These are phyloP conservation scores for Moringa oleifera DNA, from an alignment of 345 rosid species.

Conservation along the genomic window DNA sequence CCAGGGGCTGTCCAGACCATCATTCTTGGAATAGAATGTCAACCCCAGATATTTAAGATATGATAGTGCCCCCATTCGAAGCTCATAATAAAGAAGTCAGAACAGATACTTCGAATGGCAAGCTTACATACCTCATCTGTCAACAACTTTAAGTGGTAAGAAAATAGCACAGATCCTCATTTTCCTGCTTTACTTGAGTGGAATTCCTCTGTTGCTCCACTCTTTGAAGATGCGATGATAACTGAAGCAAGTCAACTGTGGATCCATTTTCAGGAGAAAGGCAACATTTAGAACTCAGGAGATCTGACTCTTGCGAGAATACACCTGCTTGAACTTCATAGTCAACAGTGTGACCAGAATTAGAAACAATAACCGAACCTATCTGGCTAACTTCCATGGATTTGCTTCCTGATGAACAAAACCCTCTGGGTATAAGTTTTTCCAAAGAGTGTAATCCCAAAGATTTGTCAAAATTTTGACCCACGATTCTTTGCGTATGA, in stretches of 20 bases:
- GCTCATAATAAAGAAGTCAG: neutral
- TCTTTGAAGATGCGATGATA: slow-evolving; percentile 69
- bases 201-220: slow-evolving; percentile 67
- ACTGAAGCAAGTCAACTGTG: slow-evolving; percentile 60
- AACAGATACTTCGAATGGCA: neutral
- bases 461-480: slow-evolving; percentile 24
- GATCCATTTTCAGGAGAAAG: slow-evolving; percentile 32
- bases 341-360: slow-evolving; percentile 20
- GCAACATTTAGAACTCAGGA: slow-evolving; percentile 22
- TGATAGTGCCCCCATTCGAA: neutral
- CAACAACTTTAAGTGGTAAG: slow-evolving; percentile 20
- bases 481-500: slow-evolving; percentile 15
- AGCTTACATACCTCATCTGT: neutral
- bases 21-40: neutral
- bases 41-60: too few species aligned
- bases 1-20: neutral
- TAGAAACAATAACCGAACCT: slow-evolving; percentile 23
- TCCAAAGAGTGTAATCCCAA: slow-evolving; percentile 17
- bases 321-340: slow-evolving; percentile 22
- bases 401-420: slow-evolving; percentile 23
- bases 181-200: slow-evolving; percentile 45
- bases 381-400: slow-evolving; percentile 30
- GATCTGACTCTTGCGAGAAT: slow-evolving; percentile 27
- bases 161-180: slow-evolving; percentile 36
- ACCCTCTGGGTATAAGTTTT: slow-evolving; percentile 23